A percentile compares a stretch with the other conserved stretches of the same genome.
Conservation (phyloP, 1,139 yeast genomes). For the Meyerozyma athensensis region DNA sequence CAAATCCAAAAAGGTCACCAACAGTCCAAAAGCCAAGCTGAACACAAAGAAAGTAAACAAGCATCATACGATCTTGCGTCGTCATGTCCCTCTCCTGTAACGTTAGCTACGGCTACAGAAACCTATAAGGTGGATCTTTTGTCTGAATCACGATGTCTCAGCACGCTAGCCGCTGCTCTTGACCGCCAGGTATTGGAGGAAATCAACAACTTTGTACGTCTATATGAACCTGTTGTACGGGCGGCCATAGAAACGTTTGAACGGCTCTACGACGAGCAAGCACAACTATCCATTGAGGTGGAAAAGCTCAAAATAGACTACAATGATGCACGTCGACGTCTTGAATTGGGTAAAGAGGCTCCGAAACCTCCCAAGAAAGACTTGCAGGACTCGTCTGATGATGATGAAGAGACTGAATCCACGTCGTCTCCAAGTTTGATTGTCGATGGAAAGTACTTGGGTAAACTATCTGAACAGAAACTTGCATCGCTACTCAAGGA, state of each 20-base stretch:
- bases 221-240: conserved; percentile 33
- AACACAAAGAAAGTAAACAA: too few species aligned
- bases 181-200: conserved; percentile 34
- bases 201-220: conserved; percentile 33
- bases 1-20: too few species aligned
- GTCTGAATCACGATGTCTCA: background rate
- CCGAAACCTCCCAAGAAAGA: conserved; percentile 10
- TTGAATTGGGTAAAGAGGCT: conserved; percentile 27
- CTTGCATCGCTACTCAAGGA: conserved; percentile 21
- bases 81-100: too few species aligned
- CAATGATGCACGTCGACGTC: conserved; percentile 18
- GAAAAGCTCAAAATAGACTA: conserved; percentile 29
- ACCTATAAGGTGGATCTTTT: background rate
- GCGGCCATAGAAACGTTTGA: conserved; percentile 21
- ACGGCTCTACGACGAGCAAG: conserved; percentile 26
- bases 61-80: too few species aligned
- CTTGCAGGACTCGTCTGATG: conserved; percentile 10
- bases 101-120: background rate
- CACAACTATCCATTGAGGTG: conserved; percentile 19
- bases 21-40: too few species aligned
- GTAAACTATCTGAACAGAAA: conserved; percentile 12
- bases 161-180: conserved; percentile 28
- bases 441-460: conserved; percentile 6
- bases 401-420: conserved; percentile 2
- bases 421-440: conserved; percentile 4